Evolutionary conservation across 305 asterid species (phyloP).

Genomic region (Fraxinus baroniana): DNA sequence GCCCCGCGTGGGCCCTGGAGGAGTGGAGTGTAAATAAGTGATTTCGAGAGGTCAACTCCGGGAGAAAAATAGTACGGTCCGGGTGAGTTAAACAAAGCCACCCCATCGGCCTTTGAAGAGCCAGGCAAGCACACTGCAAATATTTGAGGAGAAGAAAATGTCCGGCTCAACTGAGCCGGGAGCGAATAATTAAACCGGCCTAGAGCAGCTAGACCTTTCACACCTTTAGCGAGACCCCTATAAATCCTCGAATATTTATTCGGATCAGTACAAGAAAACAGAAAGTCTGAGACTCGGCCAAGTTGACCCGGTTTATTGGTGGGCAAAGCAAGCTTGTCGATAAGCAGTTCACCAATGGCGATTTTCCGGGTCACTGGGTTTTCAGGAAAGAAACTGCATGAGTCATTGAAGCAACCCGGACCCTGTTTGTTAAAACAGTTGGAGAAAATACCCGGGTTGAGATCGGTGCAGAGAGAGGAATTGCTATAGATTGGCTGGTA

Average conservation of each 20-base stretch:
- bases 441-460: conserved; percentile 1
- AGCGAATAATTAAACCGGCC: conserved; percentile 39
- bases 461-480: conserved; percentile 22
- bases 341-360: conserved; percentile 13
- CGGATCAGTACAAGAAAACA: conserved; percentile 17
- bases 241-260: conserved; percentile 19
- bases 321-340: conserved; percentile 26
- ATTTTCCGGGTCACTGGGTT: conserved; percentile 28
- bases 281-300: conserved; percentile 9
- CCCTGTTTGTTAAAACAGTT: conserved; percentile 30
- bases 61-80: conserved; percentile 33
- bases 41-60: conserved; percentile 13
- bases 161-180: conserved; percentile 34
- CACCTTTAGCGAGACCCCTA: conserved; percentile 40
- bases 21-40: conserved; percentile 30
- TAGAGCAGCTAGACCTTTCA: conserved; percentile 44
- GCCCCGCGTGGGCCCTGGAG: conserved; percentile 22
- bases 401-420: conserved; percentile 31
- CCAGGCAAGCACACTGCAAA: conserved; percentile 27
- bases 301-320: background rate
- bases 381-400: conserved; percentile 28
- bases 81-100: conserved; percentile 26
- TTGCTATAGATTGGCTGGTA: conserved; percentile 22
- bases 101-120: conserved; percentile 1
- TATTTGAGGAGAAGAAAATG: conserved; percentile 22